Evolutionary conservation across 192 early-diverging fungal genomes (phyloP).

Genomic region (Jimgerdemannia flammicorona): DNA sequence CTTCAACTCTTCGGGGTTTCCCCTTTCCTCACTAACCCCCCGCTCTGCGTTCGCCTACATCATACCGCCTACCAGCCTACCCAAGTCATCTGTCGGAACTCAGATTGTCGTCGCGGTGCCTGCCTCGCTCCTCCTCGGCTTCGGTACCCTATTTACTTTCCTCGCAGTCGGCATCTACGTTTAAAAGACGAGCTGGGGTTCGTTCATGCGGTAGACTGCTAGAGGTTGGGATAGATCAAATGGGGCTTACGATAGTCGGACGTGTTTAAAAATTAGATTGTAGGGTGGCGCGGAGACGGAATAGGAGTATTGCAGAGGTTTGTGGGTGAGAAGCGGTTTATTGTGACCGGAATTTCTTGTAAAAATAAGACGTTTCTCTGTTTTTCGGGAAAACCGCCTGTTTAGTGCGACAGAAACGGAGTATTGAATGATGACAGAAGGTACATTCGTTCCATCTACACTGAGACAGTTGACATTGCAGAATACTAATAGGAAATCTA

Average conservation of each 20-base stretch:
- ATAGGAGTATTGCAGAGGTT: too few species aligned
- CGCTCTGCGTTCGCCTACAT: too few species aligned
- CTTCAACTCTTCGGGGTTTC: neutral
- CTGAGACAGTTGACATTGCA: too few species aligned
- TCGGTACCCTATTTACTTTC: conserved; percentile 34
- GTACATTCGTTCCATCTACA: too few species aligned
- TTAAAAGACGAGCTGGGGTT: conserved; percentile 2
- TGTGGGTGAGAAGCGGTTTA: neutral
- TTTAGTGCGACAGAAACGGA: too few species aligned
- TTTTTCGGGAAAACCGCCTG: neutral
- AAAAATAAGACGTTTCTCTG: neutral
- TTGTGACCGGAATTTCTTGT: neutral
- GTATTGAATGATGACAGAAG: too few species aligned
- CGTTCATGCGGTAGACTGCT: too few species aligned
- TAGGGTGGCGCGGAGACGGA: too few species aligned
- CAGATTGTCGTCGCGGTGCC: conserved; percentile 27
- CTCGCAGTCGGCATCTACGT: conserved; percentile 38
- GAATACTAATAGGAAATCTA: too few species aligned
- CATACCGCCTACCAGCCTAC: neutral
- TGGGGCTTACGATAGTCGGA: neutral
- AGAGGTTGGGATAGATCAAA: neutral
- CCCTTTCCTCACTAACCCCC: neutral
- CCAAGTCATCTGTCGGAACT: conserved; percentile 10
- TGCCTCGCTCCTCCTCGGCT: conserved; percentile 31
- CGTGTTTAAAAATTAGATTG: neutral